Base-by-base conservation (phyloP, 1,284 basidiomycete genomes). In the Apiotrichum gracile region DNA sequence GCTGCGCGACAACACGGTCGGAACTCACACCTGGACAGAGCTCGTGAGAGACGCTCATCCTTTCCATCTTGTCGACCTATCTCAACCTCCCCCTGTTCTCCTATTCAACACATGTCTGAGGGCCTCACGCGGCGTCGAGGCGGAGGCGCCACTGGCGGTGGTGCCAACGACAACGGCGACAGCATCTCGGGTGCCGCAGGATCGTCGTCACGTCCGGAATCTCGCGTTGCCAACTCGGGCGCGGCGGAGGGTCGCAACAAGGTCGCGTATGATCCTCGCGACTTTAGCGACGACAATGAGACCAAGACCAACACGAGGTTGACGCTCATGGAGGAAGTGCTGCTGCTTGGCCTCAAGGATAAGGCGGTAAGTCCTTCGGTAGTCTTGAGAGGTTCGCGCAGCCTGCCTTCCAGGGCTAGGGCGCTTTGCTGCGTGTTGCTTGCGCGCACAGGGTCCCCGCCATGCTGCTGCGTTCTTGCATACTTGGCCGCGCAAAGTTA, bases 251-350 rank as follows among this genome's bases (percentile, higher is more conserved):
- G 88, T 41, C 83, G 89, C 33, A 83, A 80, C 65, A 90, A 86
- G 77, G 83, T 98, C 65, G 94, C 94, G 2, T 97, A 82, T 69
- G 94, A 99, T 77, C 93, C 93, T 1, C 79, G 92, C 52, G 96
- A 98, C 77, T 76, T 97, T 61, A 83, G 86, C 63, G 80, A 85
- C 65, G 84, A 84, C 45, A 82, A 82, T 44, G 90, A 96, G 73
- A 83, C 84, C 53, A 78, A 78, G 34, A 84, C 83, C 70, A 82
- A 87, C 73, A 96, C 94, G 0, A 81, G 82, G 56, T 78, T 98
- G 63, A 98, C 94, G 10, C 82, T 98, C 53, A 91, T 98, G 88
- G 94, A 98, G 77, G 96, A 98, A 77, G 85, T 98, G 17, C 77
- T 98, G 51, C 76, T 98, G 51, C 78, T 98, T 16, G 94, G 96